phyloP scores from a whole-genome alignment of 148 eudicot species.

The Camellia sinensis region DNA sequence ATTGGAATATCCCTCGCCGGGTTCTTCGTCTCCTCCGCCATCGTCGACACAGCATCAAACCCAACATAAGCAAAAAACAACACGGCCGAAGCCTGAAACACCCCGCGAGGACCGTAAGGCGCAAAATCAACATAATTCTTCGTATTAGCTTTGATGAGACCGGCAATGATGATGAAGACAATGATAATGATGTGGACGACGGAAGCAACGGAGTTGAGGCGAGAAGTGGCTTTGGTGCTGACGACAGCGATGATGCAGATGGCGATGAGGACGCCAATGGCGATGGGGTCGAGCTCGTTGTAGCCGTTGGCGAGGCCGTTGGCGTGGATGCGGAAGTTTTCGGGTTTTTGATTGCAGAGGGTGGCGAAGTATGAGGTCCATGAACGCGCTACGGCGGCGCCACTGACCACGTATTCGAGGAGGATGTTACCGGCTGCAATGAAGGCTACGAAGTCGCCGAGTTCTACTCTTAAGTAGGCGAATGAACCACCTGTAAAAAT shows the following conservation, averaged over 20 bases:
- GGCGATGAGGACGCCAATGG: conserved; percentile 27
- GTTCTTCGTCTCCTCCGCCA: conserved; percentile 76
- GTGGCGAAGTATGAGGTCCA: conserved; percentile 81
- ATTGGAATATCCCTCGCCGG: conserved; percentile 64
- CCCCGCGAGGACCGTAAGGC: conserved; percentile 31
- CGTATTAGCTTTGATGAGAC: conserved; percentile 31
- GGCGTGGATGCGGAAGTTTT: conserved; percentile 35
- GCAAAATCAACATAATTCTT: conserved; percentile 26
- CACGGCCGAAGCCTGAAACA: conserved; percentile 41
- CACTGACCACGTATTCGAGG: conserved; percentile 51
- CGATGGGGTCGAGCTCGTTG: conserved; percentile 49
- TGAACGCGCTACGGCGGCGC: conserved; percentile 65
- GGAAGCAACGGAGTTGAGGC: conserved; percentile 43
- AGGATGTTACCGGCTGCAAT: conserved; percentile 57
- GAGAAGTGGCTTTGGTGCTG: conserved; percentile 42
- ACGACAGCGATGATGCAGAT: conserved; percentile 36
- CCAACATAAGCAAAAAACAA: conserved; percentile 50
- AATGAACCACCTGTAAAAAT: conserved; percentile 48
- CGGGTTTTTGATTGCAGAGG: conserved; percentile 41
- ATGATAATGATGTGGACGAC: conserved; percentile 36
- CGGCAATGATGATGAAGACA: conserved; percentile 40
- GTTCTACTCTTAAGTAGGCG: conserved; percentile 48
- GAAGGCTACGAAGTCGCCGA: conserved; percentile 56
- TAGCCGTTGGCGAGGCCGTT: conserved; percentile 28
- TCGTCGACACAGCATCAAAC: conserved; percentile 63